Base-by-base conservation (phyloP, 2,329 filamentous ascomycete genomes). In the Aaosphaeria arxii region DNA sequence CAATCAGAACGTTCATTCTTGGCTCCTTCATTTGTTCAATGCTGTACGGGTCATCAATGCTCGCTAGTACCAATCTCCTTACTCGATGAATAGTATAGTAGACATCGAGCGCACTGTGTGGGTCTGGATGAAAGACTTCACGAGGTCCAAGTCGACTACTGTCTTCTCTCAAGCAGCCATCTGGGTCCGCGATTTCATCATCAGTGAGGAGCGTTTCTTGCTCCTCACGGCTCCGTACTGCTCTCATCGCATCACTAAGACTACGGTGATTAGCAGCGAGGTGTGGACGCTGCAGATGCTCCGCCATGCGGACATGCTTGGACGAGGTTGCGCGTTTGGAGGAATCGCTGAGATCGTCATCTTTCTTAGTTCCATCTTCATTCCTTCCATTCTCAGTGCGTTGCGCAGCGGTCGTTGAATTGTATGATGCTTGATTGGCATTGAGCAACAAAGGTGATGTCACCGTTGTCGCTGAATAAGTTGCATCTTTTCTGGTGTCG, bases 1-100 rank as follows among this genome's bases (percentile, higher is more conserved):
- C 85, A 40, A 94, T 85, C 1, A 86, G 80, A 44, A 89, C 81
- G 64, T 94, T 94, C 77, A 94, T 90, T 49, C 88, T 82, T 47
- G 90, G 85, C 66, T 90, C 87, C 61, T 86, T 82, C 53, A 95
- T 75, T 74, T 94, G 89, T 57, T 91, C 87, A 47, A 87, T 74
- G 48, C 83, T 89, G 62, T 84, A 84, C 28, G 81, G 81, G 64
- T 84, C 81, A 66, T 84, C 81, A 46, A 78, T 77, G 45, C 71
- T 74, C 17, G 76, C 75, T 30, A 77, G 62, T 6, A 78, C 55
- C 31, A 78, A 60, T 30, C 74, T 58, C 44, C 74, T 67, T 52
- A 78, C 77, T 43, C 85, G 79, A 67, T 91, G 88, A 59, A 91
- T 90, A 55, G 85, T 91, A 43, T 81, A 87, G 71, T 91, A 91